Base-by-base conservation (phyloP, 2,329 filamentous ascomycete genomes). In the Xylaria hypoxylon region DNA sequence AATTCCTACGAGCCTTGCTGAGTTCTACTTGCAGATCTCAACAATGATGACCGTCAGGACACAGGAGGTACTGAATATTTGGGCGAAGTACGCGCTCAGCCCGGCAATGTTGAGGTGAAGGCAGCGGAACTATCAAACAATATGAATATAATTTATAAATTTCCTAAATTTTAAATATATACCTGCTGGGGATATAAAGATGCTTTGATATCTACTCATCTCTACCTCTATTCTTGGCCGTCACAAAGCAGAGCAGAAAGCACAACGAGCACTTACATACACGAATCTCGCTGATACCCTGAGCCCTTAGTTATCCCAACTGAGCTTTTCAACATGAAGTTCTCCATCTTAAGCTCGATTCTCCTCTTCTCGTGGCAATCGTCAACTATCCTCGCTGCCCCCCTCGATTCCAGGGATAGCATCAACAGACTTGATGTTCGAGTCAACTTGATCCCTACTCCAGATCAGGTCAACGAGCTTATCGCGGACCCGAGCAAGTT, bases 311-410 rank as follows among this genome's bases (percentile, higher is more conserved):
- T 6, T 35, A 52, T 35, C 8, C 28, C 28, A 8, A 8, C 28
- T 22, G 22, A 57, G 6, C 15, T 33, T 44, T 31, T 57, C 38
- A 57, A 45, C 38, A 57, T 57, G 53, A 57, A 45, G 53, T 57
- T 57, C 38, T 57, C 53, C 38, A 57, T 57, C 5, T 17, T 57
- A 13, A 44, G 38, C 38, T 45, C 53, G 22, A 2, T 55, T 33
- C 53, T 57, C 19, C 10, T 57, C 38, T 15, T 57, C 53, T 44
- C 40, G 38, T 57, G 38, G 53, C 53, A 57, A 22, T 45, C 38
- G 13, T 17, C 53, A 38, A 45, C 53, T 11, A 15, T 28, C 13
- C 38, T 57, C 15, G 24, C 53, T 13, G 38, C 51, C 38, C 53
- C 53, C 38, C 22, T 45, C 53, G 24, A 4, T 17, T 4, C 38